Evolutionary conservation across 2,329 filamentous ascomycete genomes (phyloP), one percentile per base, ranked within the genome.

Genomic region (Pseudopithomyces chartarum): DNA sequence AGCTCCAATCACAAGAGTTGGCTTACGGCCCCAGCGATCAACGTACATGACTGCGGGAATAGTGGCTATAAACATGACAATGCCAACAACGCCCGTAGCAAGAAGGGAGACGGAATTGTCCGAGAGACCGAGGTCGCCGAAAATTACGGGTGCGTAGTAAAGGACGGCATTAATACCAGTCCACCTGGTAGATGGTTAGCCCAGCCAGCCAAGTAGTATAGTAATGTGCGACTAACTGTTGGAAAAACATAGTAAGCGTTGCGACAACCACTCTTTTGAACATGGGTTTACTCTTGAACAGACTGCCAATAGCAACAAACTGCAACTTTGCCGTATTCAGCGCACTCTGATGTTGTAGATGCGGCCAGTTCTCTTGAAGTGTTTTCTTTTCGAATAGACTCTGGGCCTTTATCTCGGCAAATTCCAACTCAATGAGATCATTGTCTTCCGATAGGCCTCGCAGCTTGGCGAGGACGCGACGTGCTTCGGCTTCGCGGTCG

Each of bases 391-490:
- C 90, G 63, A 94, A 95, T 17, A 90, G 73, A 0, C 86, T 88
- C 71, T 92, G 88, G 0, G 90, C 89, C 73, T 91, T 90, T 76
- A 94, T 93, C 71, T 94, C 90, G n/a, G 92, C 83, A 68, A 89
- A 92, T 67, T 94, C 91, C 1, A 92, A 80, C 61, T 89, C 84
- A 36, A 93, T 84, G 0, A 91, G 81, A 55, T 90, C 86, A 67
- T 92, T 83, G 60, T 89, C 83, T 15, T 78, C 69, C 0, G 84
- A 73, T 0, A 91, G 81, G 6, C 81, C 82, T 22, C 91, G 86
- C 2, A 94, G 84, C 48, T 71, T 80, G 0, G 89, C 85, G 1
- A 94, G 81, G 1, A 87, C 85, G 10, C 71, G 70, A 15, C 85
- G 84, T 0, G 88, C 88, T 70, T 93, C 90, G 0, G 81, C 81